A percentile compares a stretch with the other conserved stretches of the same genome.
Conservation (phyloP, 2,329 filamentous ascomycete species). For the Talaromyces sp. region DNA sequence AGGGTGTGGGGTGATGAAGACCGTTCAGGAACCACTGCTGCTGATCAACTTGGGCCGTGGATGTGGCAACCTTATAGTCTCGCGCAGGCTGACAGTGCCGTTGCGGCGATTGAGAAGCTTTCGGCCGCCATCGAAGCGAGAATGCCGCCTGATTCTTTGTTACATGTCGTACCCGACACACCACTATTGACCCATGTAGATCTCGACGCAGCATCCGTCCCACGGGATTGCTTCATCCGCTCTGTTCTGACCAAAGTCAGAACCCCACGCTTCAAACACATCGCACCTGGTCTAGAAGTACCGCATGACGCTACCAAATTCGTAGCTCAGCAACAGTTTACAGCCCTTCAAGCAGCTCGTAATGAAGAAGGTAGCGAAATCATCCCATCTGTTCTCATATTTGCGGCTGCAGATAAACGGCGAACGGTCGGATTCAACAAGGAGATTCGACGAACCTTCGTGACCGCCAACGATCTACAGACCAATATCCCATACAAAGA, state of each 20-base stretch:
- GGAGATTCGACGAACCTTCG: background rate
- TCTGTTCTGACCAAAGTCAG: constrained; percentile 7
- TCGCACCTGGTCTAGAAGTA: constrained; percentile 13
- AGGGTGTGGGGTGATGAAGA: background rate
- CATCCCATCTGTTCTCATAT: constrained; percentile 4
- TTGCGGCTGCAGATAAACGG: background rate
- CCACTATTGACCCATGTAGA: constrained; percentile 11
- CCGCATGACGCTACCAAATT: constrained; percentile 6
- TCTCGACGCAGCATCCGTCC: constrained; percentile 7
- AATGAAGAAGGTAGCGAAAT: background rate
- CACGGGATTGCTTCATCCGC: constrained; percentile 14
- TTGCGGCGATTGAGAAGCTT: constrained; percentile 19
- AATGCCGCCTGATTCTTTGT: background rate
- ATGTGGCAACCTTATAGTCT: constrained; percentile 20
- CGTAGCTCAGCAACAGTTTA: constrained; percentile 2
- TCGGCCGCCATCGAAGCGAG: constrained; percentile 4
- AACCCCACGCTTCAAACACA: constrained; percentile 11
- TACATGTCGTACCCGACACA: background rate
- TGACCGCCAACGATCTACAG: background rate
- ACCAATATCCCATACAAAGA: background rate
- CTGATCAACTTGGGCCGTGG: constrained; percentile 12
- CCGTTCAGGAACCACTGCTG: background rate
- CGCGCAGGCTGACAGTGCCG: constrained; percentile 18
- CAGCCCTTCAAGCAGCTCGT: background rate
- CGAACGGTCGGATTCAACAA: background rate